phyloP scores from a whole-genome alignment of 106 monocot genomes.

The Hemerocallis citrina region DNA sequence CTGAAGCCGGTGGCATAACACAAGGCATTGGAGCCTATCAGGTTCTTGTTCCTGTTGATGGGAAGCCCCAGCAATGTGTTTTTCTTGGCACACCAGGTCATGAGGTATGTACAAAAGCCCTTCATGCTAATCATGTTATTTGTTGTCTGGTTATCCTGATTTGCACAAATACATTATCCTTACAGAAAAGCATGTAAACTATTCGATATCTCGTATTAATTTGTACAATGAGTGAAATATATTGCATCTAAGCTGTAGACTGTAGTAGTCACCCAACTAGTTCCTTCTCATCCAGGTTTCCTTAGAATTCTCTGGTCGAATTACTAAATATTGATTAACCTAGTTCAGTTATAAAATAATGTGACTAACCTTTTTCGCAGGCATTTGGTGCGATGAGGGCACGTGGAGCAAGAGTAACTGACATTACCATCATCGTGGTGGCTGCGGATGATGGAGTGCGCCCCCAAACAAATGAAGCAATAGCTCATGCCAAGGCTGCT shows the following conservation, averaged over 20 bases:
- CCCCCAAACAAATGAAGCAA: constrained; percentile 94
- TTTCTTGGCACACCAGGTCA: constrained; percentile 99
- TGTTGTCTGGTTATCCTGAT: not conserved
- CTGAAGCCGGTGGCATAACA: constrained; percentile 97
- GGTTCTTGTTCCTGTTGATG: constrained; percentile 72
- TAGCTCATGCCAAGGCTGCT: constrained; percentile 99
- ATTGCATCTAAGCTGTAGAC: no score
- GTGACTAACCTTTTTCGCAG: constrained; percentile 31
- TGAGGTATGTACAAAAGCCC: constrained; percentile 42
- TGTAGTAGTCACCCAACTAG: not conserved
- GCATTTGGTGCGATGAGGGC: constrained; percentile 99
- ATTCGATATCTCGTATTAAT: no score
- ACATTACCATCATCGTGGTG: constrained; percentile 88
- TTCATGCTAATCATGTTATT: not conserved
- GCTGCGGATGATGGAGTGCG: constrained; percentile 99
- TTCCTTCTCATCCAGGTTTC: not conserved
- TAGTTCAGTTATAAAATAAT: not conserved
- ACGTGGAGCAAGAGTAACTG: constrained; percentile 89
- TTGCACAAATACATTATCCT: no score
- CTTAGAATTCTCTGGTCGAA: not conserved
- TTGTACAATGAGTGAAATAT: no score
- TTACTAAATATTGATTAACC: not conserved
- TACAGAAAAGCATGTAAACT: no score
- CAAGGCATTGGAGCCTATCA: constrained; percentile 98
- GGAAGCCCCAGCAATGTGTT: constrained; percentile 58